Base-by-base conservation (phyloP, 441 rosid species). In the Croton laevigatus region DNA sequence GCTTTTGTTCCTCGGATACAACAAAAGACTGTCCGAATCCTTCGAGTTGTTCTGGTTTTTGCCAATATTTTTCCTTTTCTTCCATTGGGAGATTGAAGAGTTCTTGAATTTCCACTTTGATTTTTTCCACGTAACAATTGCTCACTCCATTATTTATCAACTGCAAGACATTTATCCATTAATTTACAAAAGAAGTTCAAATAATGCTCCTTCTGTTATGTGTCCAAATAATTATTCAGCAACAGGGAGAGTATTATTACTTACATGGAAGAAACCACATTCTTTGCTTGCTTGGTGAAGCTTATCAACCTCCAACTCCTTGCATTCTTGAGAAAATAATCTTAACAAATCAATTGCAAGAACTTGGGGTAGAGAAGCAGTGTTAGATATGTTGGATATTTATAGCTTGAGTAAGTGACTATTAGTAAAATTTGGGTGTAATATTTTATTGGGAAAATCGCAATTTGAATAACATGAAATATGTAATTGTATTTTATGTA, bases 221-320 rank as follows among this genome's bases (percentile, higher is more conserved):
- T n/a, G n/a, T n/a, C n/a, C n/a, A n/a, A n/a, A n/a, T n/a, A n/a
- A n/a, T n/a, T n/a, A n/a, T n/a, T n/a, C 4, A 22, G 5, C 1
- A 8, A 20, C 0, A 38, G 5, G 8, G 5, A 38, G 8, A 4
- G 8, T n/a, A n/a, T 38, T 38, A 3, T 37, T 37, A 37, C 3
- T 37, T 22, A 80, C 81, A 77, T 81, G 81, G 53, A 81, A 81
- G 73, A 81, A 78, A 44, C 79, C 84, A 79, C 73, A 81, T 3
- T 78, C 75, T 62, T 59, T 72, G 75, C 77, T 69, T 0, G 84
- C 81, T 8, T 0, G n/a, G 55, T 80, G 75, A 14, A 80, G 17
- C 45, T 57, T 72, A 8, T 52, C 55, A 1, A 69, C 38, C 34
- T 81, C 85, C 2, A 69, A 51, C 6, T 65, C 65, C 65, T 9